Evolutionary conservation across 1,284 basidiomycete species (phyloP).

Genomic region (Moniliophthora roreri): DNA sequence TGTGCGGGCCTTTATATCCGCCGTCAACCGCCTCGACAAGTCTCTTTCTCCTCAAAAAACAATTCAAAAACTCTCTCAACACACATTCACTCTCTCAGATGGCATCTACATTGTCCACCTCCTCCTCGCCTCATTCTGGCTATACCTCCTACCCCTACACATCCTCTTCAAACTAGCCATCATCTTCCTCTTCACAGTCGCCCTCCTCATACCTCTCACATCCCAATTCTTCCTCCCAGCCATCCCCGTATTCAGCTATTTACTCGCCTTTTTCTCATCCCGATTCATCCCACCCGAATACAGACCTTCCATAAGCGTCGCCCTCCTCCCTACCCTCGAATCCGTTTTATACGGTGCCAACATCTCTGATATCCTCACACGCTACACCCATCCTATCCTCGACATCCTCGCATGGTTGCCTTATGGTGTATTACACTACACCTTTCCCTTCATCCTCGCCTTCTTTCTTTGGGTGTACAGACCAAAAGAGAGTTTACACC

Average conservation of each 20-base stretch:
- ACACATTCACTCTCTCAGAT: constrained; percentile 63
- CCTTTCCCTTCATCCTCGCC: constrained; percentile 79
- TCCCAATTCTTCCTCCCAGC: constrained; percentile 93
- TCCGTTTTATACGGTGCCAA: constrained; percentile 95
- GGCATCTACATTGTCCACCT: constrained; percentile 66
- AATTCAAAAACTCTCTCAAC: constrained; percentile 57
- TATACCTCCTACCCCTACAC: constrained; percentile 76
- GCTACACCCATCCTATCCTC: constrained; percentile 88
- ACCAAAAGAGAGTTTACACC: constrained; percentile 77
- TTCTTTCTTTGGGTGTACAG: constrained; percentile 63
- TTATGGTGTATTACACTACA: constrained; percentile 93
- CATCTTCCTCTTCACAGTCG: constrained; percentile 69
- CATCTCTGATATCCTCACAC: constrained; percentile 94
- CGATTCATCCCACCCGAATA: constrained; percentile 78
- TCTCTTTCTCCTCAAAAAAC: constrained; percentile 73
- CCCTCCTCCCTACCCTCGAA: constrained; percentile 92
- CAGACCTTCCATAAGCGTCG: constrained; percentile 87
- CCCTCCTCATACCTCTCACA: constrained; percentile 83
- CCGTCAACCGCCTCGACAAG: constrained; percentile 71
- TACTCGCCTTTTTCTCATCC: constrained; percentile 85
- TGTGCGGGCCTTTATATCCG: constrained; percentile 56
- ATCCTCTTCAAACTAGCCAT: constrained; percentile 79
- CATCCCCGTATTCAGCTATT: constrained; percentile 83
- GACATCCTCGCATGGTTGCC: constrained; percentile 96
- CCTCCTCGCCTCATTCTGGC: constrained; percentile 69